A percentile compares a stretch with the other conserved stretches of the same genome.
Conservation (phyloP, 495 filamentous ascomycete species). For the Penicillium ochrochloron region DNA sequence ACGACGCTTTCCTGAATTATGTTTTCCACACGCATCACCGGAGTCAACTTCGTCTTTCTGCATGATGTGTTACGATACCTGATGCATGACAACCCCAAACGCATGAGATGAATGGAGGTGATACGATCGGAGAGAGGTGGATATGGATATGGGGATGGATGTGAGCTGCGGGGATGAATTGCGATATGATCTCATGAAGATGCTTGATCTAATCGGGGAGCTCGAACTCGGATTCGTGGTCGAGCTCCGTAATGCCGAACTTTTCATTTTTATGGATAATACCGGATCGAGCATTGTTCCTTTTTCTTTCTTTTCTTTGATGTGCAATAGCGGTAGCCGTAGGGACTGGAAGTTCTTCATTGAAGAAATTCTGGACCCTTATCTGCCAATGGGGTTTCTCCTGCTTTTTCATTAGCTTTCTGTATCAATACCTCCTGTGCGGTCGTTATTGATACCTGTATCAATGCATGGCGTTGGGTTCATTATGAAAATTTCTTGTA, state of each 20-base stretch:
- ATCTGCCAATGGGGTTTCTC: neutral
- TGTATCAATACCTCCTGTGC: neutral
- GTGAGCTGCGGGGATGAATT: neutral
- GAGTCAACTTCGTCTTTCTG: constrained; percentile 22
- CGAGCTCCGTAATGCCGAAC: neutral
- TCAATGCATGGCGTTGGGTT: constrained; percentile 17
- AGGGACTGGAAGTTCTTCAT: neutral
- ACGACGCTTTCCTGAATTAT: constrained; percentile 6
- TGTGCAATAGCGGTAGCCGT: neutral
- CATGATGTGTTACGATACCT: constrained; percentile 29
- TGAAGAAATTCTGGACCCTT: neutral
- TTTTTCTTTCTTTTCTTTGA: neutral
- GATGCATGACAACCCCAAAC: constrained; percentile 10
- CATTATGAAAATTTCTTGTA: neutral
- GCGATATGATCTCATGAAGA: neutral
- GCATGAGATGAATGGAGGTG: constrained; percentile 8
- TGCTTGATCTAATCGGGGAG: neutral
- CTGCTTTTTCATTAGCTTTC: neutral
- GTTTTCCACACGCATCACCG: constrained; percentile 3
- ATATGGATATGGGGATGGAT: neutral
- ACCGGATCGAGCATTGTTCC: neutral
- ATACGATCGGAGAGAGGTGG: neutral
- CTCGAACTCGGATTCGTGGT: neutral
- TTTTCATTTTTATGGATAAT: neutral
- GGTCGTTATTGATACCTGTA: constrained; percentile 8